A percentile compares a stretch with the other conserved stretches of the same genome.
These are phyloP conservation scores for Gossypium gossypioides DNA, from an alignment of 441 rosid genomes.

Conservation along the genomic window DNA sequence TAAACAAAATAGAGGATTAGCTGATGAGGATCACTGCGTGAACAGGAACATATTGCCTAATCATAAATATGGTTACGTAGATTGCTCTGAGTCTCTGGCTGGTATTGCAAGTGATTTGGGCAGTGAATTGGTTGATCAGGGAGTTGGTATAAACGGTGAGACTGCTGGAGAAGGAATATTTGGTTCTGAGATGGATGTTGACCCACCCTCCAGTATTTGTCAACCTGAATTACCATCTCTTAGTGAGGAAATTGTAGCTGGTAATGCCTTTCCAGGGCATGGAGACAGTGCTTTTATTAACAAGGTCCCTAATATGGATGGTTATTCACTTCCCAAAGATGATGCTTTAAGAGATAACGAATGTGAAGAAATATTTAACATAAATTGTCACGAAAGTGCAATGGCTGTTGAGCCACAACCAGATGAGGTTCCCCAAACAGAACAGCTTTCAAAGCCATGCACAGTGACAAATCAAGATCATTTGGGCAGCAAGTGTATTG, in stretches of 20 bases:
- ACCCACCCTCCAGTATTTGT: constrained; percentile 18
- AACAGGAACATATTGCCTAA: constrained; percentile 9
- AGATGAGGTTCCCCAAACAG: constrained; percentile 1
- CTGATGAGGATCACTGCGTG: not conserved
- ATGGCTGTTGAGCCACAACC: constrained; percentile 12
- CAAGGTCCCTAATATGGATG: not conserved
- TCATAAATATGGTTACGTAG: constrained; percentile 7
- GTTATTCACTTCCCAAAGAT: constrained; percentile 4
- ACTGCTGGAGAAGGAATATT: constrained; percentile 18
- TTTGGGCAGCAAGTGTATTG: constrained; percentile 8
- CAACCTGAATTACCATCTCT: constrained; percentile 10
- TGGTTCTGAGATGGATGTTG: constrained; percentile 20
- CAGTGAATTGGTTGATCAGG: constrained; percentile 9
- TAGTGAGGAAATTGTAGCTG: constrained; percentile 17
- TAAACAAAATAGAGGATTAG: constrained; percentile 15
- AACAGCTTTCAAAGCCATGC: constrained; percentile 4
- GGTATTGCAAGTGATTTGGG: constrained; percentile 14
- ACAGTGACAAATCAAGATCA: not conserved
- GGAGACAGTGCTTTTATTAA: constrained; percentile 4
- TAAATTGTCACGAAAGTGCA: not conserved
- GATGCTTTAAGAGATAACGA: constrained; percentile 8
- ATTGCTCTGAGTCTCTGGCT: constrained; percentile 9
- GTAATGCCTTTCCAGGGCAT: constrained; percentile 16
- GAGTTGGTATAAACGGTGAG: not conserved
- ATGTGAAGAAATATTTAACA: constrained; percentile 8